Percentiles rank a stretch among this genome's conserved stretches.
Conservation (phyloP, 352 stramenopile genomes). For the Phytophthora pistaciae region DNA sequence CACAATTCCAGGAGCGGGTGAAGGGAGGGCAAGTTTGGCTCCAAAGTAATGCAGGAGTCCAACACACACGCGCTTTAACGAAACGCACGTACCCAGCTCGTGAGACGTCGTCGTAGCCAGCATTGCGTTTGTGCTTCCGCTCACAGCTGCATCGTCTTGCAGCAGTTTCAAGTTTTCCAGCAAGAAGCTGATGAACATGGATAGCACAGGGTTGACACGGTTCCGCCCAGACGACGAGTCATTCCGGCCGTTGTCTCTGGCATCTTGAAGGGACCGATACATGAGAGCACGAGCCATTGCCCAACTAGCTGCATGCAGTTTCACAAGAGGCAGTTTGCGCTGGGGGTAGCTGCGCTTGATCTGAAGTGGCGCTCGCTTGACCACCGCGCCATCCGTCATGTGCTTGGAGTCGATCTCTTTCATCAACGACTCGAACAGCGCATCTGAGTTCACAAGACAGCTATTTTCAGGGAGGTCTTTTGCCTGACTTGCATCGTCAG, state of each 20-base stretch:
- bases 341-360: conserved; percentile 58
- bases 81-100: conserved; percentile 41
- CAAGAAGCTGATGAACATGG: conserved; percentile 63
- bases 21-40: conserved; percentile 19
- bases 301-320: conserved; percentile 82
- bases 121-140: background rate
- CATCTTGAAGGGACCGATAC: conserved; percentile 73
- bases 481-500: conserved; percentile 51
- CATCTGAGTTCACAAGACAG: conserved; percentile 68
- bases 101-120: background rate
- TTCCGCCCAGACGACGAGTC: conserved; percentile 12
- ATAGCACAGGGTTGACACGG: conserved; percentile 62
- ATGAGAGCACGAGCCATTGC: conserved; percentile 82
- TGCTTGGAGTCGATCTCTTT: conserved; percentile 84
- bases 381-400: background rate
- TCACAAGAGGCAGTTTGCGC: conserved; percentile 75
- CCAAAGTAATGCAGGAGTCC: conserved; percentile 74
- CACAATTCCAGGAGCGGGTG: conserved; percentile 6
- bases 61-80: conserved; percentile 72
- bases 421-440: conserved; percentile 88
- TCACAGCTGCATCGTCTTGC: conserved; percentile 11
- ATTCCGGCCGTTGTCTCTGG: conserved; percentile 14
- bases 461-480: conserved; percentile 76
- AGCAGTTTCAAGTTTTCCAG: conserved; percentile 68
- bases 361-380: conserved; percentile 42